phyloP scores from a whole-genome alignment of 495 filamentous ascomycete species.

The Pseudotulostoma volvatum region DNA sequence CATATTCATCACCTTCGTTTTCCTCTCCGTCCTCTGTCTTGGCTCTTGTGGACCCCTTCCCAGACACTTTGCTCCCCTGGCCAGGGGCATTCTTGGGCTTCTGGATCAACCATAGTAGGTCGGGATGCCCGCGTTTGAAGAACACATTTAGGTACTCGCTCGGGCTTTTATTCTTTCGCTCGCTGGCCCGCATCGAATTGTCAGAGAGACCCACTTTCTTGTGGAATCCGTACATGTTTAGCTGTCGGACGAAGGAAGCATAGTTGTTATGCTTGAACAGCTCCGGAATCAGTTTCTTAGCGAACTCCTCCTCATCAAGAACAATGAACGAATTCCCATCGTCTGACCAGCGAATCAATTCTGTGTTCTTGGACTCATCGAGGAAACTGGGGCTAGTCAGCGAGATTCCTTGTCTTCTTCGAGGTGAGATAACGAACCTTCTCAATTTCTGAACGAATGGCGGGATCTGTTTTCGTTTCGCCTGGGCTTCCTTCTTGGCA shows the following conservation, averaged over 20 bases:
- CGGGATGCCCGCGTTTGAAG: conserved; percentile 84
- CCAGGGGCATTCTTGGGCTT: conserved; percentile 65
- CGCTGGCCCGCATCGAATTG: conserved; percentile 93
- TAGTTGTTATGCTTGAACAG: conserved; percentile 99
- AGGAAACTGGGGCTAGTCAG: conserved; percentile 51
- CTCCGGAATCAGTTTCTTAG: conserved; percentile 90
- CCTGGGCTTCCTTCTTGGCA: conserved; percentile 69
- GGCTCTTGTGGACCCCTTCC: conserved; percentile 33
- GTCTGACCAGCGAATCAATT: conserved; percentile 94
- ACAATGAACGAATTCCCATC: conserved; percentile 94
- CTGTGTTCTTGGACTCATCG: conserved; percentile 77
- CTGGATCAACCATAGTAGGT: conserved; percentile 92
- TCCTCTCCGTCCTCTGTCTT: conserved; percentile 57
- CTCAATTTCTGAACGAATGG: conserved; percentile 97
- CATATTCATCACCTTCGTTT: conserved; percentile 55
- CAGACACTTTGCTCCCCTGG: conserved; percentile 31
- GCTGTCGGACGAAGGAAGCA: conserved; percentile 91
- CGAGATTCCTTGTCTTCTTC: background rate
- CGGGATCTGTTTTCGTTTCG: conserved; percentile 84
- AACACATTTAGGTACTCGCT: conserved; percentile 96
- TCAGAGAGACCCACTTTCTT: conserved; percentile 95
- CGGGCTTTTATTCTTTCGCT: conserved; percentile 89
- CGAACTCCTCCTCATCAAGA: conserved; percentile 95
- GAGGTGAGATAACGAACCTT: conserved; percentile 48
- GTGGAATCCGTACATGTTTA: conserved; percentile 99